Conservation (phyloP, 345 rosid genomes). For the Lepidium didymum region DNA sequence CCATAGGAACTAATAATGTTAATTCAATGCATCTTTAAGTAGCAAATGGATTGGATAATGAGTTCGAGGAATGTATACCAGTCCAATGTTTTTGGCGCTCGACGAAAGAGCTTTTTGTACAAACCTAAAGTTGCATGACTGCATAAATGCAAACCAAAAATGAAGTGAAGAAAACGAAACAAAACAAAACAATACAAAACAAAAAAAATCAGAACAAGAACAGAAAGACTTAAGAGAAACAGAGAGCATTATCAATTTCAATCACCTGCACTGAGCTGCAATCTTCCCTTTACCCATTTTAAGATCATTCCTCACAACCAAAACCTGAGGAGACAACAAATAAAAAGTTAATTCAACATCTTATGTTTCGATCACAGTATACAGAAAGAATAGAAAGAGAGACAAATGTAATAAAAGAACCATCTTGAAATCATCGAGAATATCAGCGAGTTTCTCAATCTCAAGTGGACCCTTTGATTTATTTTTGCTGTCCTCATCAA, state of each 20-base stretch:
- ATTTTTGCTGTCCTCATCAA: constrained; percentile 23
- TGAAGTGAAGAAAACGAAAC: not conserved
- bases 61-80: constrained; percentile 36
- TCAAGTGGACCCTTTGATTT: constrained; percentile 53
- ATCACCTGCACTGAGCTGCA: constrained; percentile 96
- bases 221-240: not conserved
- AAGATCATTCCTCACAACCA: constrained; percentile 94
- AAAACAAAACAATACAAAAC: not conserved
- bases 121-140: constrained; percentile 98
- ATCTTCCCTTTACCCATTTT: constrained; percentile 99
- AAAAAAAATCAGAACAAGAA: not conserved
- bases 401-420: constrained; percentile 25
- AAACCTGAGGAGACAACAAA: constrained; percentile 43
- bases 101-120: constrained; percentile 64
- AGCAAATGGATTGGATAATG: not conserved
- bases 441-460: constrained; percentile 81
- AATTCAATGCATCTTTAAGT: not conserved
- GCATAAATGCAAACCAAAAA: constrained; percentile 6
- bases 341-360: not conserved
- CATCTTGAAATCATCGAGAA: constrained; percentile 88
- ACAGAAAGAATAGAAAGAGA: not conserved
- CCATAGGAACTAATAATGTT: constrained; percentile 6
- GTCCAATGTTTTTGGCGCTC: constrained; percentile 80
- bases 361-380: not conserved
- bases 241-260: not conserved